Conservation (phyloP, 176 grass and related monocot species). For the Musa schizocarpa region DNA sequence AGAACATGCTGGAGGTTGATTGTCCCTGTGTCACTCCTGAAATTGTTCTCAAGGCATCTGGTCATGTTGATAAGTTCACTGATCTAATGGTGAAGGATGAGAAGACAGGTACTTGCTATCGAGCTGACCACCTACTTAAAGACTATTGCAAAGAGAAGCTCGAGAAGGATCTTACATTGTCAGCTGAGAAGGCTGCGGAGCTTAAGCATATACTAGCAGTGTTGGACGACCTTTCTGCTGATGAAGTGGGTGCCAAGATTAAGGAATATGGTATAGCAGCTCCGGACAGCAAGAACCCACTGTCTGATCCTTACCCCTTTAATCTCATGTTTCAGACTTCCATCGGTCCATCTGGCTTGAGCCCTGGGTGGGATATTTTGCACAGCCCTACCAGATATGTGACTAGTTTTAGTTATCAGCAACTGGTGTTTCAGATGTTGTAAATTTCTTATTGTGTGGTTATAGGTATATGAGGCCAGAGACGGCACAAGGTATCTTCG, state of each 20-base stretch:
- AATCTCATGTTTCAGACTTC: constrained; percentile 37
- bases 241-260: constrained; percentile 52
- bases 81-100: no score
- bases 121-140: constrained; percentile 58
- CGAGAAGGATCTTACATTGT: constrained; percentile 29
- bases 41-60: constrained; percentile 62
- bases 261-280: constrained; percentile 58
- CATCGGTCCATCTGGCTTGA: constrained; percentile 47
- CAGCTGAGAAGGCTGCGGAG: constrained; percentile 40
- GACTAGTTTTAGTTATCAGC: not conserved
- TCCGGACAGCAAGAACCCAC: constrained; percentile 47
- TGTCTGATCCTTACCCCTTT: constrained; percentile 70
- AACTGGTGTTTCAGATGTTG: no score
- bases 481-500: no score
- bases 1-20: no score
- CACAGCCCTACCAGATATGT: no score
- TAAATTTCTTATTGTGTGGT: not conserved
- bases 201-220: constrained; percentile 43
- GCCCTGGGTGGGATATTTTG: constrained; percentile 35
- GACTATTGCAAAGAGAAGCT: constrained; percentile 42
- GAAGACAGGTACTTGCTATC: no score
- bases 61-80: constrained; percentile 42
- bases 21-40: no score
- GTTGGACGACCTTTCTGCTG: constrained; percentile 46
- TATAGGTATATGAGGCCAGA: constrained; percentile 46